Percentiles rank a stretch among this genome's conserved stretches.
Conservation (phyloP, 352 stramenopile species). For the Pythium volutum region DNA sequence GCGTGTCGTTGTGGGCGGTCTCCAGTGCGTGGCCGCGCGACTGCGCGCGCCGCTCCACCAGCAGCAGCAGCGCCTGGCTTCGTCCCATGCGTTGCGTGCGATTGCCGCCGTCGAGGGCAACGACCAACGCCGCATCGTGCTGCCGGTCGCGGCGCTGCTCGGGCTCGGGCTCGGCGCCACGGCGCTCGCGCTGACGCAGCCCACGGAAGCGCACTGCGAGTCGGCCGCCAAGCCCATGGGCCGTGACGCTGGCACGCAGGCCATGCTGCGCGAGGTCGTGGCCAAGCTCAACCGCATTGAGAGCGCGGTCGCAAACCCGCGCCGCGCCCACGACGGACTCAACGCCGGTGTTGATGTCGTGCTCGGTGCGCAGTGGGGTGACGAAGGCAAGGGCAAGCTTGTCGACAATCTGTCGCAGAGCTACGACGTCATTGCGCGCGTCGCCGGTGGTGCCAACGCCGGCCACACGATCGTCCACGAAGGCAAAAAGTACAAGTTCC, state of each 20-base stretch:
- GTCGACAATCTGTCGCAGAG: slow-evolving; percentile 92
- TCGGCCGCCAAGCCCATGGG: slow-evolving; percentile 26
- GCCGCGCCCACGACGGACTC: slow-evolving; percentile 59
- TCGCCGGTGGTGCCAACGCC: slow-evolving; percentile 97
- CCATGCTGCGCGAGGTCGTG: slow-evolving; percentile 81
- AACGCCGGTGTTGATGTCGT: slow-evolving; percentile 90
- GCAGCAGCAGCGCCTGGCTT: slow-evolving; percentile 1
- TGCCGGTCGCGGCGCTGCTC: slow-evolving; percentile 38
- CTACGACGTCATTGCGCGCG: slow-evolving; percentile 96
- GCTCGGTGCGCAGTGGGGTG: slow-evolving; percentile 97
- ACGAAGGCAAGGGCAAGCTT: slow-evolving; percentile 99
- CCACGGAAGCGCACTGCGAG: slow-evolving; percentile 4
- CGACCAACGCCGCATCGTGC: slow-evolving; percentile 6
- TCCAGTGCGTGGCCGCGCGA: slow-evolving; percentile 8
- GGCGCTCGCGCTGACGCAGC: slow-evolving; percentile 26
- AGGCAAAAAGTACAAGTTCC: slow-evolving; percentile 99
- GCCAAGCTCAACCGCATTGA: slow-evolving; percentile 87
- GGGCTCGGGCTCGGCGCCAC: slow-evolving; percentile 35
- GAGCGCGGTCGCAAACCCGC: slow-evolving; percentile 80
- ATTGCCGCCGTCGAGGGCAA: slow-evolving; percentile 25
- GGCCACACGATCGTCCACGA: slow-evolving; percentile 99
- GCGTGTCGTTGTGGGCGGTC: slow-evolving; percentile 13
- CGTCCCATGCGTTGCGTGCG: slow-evolving; percentile 24
- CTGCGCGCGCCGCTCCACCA: slow-evolving; percentile 1
- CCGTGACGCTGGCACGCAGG: slow-evolving; percentile 49